Evolutionary conservation across 495 filamentous ascomycete genomes (phyloP).

Genomic region (Cairneyella variabilis): DNA sequence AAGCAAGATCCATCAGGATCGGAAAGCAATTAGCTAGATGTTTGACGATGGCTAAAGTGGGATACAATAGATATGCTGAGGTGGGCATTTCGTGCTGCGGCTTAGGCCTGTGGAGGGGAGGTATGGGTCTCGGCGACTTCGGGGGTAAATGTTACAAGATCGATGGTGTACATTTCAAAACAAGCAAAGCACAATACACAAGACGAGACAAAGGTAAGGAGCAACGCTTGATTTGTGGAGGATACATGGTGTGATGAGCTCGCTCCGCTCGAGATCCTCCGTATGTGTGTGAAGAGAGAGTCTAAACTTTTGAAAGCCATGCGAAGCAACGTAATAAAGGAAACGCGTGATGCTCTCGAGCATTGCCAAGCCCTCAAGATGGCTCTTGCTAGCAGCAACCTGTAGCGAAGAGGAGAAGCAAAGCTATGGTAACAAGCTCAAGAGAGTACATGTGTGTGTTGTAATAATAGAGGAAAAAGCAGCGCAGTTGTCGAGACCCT

Average conservation of each 20-base stretch:
- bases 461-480: constrained; percentile 15
- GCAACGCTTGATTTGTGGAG: constrained; percentile 2
- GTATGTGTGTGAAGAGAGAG: constrained; percentile 16
- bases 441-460: constrained; percentile 15
- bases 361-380: background rate
- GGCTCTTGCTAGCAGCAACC: constrained; percentile 3
- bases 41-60: no score
- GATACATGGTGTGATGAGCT: constrained; percentile 9
- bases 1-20: no score
- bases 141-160: no score
- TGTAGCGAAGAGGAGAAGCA: constrained; percentile 9
- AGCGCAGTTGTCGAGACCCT: constrained; percentile 21
- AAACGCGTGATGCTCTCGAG: constrained; percentile 9
- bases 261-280: constrained; percentile 11
- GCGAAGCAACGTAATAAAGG: constrained; percentile 13
- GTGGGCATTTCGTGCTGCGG: no score
- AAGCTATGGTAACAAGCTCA: constrained; percentile 7
- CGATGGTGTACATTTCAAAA: background rate
- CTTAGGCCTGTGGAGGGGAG: no score
- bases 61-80: no score
- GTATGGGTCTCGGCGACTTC: no score
- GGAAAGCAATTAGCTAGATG: no score
- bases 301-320: constrained; percentile 24
- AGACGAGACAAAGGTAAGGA: background rate
- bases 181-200: background rate